Evolutionary conservation across 2,329 filamentous ascomycete genomes (phyloP).

Genomic region (Aspergillus vadensis): DNA sequence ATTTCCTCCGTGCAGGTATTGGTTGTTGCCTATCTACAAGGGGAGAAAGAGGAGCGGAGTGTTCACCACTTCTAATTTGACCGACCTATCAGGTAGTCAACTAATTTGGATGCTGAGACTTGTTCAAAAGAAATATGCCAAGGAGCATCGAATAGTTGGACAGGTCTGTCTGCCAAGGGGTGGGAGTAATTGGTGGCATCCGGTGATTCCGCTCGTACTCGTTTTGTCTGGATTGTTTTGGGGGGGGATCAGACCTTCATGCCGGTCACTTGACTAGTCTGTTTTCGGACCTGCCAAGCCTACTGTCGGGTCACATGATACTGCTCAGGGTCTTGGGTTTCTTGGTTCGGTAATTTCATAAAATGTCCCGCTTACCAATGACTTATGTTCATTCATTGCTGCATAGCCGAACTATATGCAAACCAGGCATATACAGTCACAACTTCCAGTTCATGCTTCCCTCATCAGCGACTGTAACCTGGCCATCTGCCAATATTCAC

Average conservation of each 20-base stretch:
- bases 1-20: neutral
- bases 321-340: neutral
- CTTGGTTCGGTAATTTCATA: neutral
- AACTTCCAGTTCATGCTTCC: neutral
- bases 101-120: no score
- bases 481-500: conserved; percentile 77
- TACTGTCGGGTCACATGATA: neutral
- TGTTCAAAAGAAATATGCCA: no score
- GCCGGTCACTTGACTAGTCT: neutral
- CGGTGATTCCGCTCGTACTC: neutral
- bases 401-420: neutral
- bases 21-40: neutral
- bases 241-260: neutral
- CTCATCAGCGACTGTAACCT: conserved; percentile 60
- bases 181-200: neutral
- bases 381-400: no score
- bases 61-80: neutral
- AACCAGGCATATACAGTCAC: neutral
- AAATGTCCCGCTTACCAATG: neutral
- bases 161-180: neutral
- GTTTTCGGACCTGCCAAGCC: neutral
- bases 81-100: neutral
- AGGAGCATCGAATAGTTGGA: no score
- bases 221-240: neutral
- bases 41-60: neutral